Evolutionary conservation across 1,284 basidiomycete genomes (phyloP), one percentile per base, ranked within the genome.

Genomic region (Hortiboletus rubellus): DNA sequence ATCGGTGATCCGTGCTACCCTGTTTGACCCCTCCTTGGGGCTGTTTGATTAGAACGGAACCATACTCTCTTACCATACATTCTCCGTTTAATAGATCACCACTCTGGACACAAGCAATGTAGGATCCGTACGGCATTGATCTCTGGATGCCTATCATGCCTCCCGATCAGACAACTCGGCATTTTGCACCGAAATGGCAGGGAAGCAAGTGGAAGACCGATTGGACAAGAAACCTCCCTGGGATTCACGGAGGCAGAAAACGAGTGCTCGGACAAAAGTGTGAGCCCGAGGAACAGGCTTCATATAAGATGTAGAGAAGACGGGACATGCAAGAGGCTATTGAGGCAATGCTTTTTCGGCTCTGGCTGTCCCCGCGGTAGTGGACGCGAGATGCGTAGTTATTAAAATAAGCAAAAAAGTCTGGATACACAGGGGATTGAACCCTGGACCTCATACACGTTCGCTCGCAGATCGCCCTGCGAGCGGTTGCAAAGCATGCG

Each of bases 371-470:
- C 18, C 18, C 18, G 18, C 18, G 18, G 18, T 18, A 18, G 18
- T 18, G 2, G 18, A 18, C 18, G 18, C 18, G 18, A 18, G 18
- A 18, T 18, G 18, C 18, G 18, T 18, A 18, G 18, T 18, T 18
- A 18, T 18, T 18, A 18, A 18, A 18, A 18, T 18, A 18, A 18
- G 18, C 18, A 18, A 59, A 59, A 63, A 67, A 27, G 0, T 17
- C 30, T 68, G 65, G 65, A 67, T 68, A 57, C 64, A 47, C 66
- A 67, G 66, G 66, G 66, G 68, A 68, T 67, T 70, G 66, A 67
- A 67, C 66, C 66, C 66, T 67, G 66, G 66, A 68, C 68, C 66
- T 67, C 50, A 67, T 67, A 70, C 66, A 70, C 12, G 31, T 50
- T 57, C 41, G 17, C 57, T 62, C 46, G 17, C 18, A 18, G 18